These are phyloP conservation scores for Picea abies DNA, from an alignment of 83 land plant species.

Conservation along the genomic window DNA sequence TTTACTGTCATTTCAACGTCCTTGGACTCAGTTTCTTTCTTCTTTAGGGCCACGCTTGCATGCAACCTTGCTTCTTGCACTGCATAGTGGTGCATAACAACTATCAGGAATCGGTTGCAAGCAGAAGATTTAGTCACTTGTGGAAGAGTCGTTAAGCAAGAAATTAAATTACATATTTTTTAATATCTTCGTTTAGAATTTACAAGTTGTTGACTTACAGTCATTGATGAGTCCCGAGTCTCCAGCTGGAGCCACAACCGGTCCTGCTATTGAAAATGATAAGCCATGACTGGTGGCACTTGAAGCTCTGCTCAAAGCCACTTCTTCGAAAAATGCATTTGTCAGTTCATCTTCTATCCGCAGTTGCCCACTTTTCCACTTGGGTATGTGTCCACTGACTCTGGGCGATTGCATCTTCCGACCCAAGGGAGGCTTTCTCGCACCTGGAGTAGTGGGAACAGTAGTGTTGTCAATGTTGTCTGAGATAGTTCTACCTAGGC, in stretches of 20 bases:
- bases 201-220: too few relatives aligned
- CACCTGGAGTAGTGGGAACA: not conserved
- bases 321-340: constrained; percentile 12
- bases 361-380: constrained; percentile 13
- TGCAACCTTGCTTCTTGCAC: constrained; percentile 16
- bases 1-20: too few relatives aligned
- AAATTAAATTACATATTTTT: too few relatives aligned
- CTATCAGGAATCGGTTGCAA: too few relatives aligned
- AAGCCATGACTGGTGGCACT: constrained; percentile 6
- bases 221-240: too few relatives aligned
- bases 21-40: not conserved
- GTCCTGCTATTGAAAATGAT: constrained; percentile 16
- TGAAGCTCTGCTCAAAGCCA: not conserved
- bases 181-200: too few relatives aligned
- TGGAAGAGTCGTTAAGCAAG: too few relatives aligned
- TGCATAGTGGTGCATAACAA: not conserved
- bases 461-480: not conserved
- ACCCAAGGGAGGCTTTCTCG: constrained; percentile 6
- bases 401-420: constrained; percentile 8
- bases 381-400: constrained; percentile 12
- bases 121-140: too few relatives aligned
- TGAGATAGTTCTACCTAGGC: not conserved
- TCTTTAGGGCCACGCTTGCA: not conserved
- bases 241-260: constrained; percentile 5
- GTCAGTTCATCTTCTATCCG: constrained; percentile 1